Conservation (phyloP, 169 alveolate species). For the Plasmodium gonderi region DNA sequence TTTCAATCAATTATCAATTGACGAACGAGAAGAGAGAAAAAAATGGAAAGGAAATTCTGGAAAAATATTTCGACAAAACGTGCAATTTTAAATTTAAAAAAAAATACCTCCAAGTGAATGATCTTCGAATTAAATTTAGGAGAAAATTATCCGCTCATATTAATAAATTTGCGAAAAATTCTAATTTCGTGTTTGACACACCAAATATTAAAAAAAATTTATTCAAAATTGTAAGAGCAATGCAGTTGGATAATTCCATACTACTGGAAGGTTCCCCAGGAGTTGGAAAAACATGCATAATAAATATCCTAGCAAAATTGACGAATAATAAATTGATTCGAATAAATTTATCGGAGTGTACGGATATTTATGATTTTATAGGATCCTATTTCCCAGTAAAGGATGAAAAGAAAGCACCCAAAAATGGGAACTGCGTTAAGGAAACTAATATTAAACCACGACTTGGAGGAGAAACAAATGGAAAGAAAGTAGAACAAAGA, state of each 20-base stretch:
- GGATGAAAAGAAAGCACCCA: slow-evolving; percentile 39
- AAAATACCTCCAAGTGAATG: slow-evolving; percentile 25
- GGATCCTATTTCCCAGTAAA: slow-evolving; percentile 91
- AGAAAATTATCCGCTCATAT: neutral
- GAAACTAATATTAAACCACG: neutral
- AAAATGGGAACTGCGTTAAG: neutral
- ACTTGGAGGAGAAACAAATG: neutral
- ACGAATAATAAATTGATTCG: slow-evolving; percentile 91
- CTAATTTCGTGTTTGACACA: slow-evolving; percentile 90
- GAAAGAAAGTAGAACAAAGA: neutral
- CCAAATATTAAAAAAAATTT: slow-evolving; percentile 91
- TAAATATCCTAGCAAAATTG: slow-evolving; percentile 91
- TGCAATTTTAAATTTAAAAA: slow-evolving; percentile 6
- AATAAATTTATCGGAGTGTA: slow-evolving; percentile 95
- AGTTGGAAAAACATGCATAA: slow-evolving; percentile 98
- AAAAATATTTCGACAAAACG: neutral
- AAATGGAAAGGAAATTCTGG: neutral
- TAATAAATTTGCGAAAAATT: neutral
- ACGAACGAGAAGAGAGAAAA: neutral
- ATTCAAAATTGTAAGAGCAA: slow-evolving; percentile 92
- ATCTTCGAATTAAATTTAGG: slow-evolving; percentile 30
- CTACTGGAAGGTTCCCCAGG: slow-evolving; percentile 99
- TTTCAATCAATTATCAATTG: slow-evolving; percentile 1
- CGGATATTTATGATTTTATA: slow-evolving; percentile 95
- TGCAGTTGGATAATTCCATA: slow-evolving; percentile 92